Percentiles rank a stretch among this genome's conserved stretches.
Evolutionary conservation across 257 asterid genomes (phyloP).

Genomic region (Primulina eburnea): DNA sequence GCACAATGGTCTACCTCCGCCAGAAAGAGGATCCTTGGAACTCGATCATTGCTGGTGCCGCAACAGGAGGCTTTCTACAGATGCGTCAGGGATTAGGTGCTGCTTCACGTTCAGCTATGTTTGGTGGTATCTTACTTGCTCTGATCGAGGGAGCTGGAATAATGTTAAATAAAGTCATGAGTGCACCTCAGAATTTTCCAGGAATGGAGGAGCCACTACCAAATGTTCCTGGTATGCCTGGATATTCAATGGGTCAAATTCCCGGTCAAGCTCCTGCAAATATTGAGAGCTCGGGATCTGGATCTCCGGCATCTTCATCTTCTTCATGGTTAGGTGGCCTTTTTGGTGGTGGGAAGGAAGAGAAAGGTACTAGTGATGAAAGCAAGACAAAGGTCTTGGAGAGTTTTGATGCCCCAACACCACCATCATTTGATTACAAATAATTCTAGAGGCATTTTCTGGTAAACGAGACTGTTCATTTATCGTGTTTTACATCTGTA

Average conservation of each 20-base stretch:
- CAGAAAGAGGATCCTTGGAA: constrained; percentile 1
- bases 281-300: background rate
- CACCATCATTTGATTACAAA: constrained; percentile 89
- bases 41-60: constrained; percentile 25
- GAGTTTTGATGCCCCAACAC: constrained; percentile 86
- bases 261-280: constrained; percentile 1
- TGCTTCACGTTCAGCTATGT: constrained; percentile 27
- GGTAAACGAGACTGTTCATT: constrained; percentile 27
- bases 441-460: constrained; percentile 26
- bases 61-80: constrained; percentile 22
- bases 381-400: constrained; percentile 85
- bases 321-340: constrained; percentile 22
- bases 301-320: constrained; percentile 5
- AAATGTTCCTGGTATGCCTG: background rate
- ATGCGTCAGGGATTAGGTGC: constrained; percentile 22
- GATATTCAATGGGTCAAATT: background rate
- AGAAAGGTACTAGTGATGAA: constrained; percentile 44
- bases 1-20: constrained; percentile 1
- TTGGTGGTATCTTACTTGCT: constrained; percentile 37
- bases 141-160: constrained; percentile 40
- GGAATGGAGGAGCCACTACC: background rate
- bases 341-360: constrained; percentile 44
- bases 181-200: constrained; percentile 18
- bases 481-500: background rate
- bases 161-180: constrained; percentile 30